Percentiles rank a stretch among this genome's conserved stretches.
Conservation (phyloP, 768 basidiomycete genomes). For the Leccinum incarnatum region DNA sequence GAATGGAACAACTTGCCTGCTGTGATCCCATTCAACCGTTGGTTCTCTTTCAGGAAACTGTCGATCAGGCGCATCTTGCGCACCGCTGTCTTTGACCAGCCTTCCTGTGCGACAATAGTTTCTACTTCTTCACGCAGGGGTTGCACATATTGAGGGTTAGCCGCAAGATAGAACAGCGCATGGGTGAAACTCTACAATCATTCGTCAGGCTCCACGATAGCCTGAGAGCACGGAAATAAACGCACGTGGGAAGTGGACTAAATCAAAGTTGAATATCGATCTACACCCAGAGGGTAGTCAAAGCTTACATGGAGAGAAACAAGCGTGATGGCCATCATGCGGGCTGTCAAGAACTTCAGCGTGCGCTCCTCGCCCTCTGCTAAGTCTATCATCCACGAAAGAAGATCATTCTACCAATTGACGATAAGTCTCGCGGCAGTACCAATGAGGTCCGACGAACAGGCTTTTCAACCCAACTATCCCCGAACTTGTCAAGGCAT, state of each 20-base stretch:
- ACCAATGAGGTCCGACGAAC: background rate
- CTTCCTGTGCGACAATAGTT: background rate
- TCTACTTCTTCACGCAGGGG: background rate
- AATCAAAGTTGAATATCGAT: background rate
- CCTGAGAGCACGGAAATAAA: background rate
- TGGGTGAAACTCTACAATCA: background rate
- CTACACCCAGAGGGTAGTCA: background rate
- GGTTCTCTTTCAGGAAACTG: background rate
- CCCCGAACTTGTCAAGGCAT: background rate
- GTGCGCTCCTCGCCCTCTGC: background rate
- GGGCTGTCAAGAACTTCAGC: background rate
- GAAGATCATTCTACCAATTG: background rate
- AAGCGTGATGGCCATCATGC: background rate
- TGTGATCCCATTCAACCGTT: background rate
- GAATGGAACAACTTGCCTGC: background rate
- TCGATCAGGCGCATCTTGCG: background rate
- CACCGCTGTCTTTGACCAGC: background rate
- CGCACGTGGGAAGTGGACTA: background rate
- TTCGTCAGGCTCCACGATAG: background rate
- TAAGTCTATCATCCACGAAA: background rate
- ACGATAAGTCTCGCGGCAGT: background rate
- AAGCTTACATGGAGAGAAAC: conserved; percentile 14
- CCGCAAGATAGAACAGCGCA: background rate
- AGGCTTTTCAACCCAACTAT: background rate
- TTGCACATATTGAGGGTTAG: background rate